Evolutionary conservation across 106 monocot species (phyloP).

Genomic region (Dioscorea dumetorum): DNA sequence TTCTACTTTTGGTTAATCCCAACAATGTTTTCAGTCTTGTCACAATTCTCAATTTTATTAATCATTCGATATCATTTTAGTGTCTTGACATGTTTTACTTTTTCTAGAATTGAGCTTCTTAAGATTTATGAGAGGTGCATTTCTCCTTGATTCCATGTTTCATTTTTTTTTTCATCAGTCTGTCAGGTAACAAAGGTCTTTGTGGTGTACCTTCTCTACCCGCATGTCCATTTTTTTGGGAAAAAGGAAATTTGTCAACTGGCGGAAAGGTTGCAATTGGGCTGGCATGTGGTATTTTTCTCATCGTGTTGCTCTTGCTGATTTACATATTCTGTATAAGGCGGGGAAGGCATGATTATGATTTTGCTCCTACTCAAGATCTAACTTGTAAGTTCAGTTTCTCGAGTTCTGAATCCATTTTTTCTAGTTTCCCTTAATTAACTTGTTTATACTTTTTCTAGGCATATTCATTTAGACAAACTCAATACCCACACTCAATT

Average conservation of each 20-base stretch:
- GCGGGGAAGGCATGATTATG: conserved; percentile 80
- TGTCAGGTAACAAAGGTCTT: conserved; percentile 91
- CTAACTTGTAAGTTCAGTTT: conserved; percentile 59
- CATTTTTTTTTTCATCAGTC: conserved; percentile 31
- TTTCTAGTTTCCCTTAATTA: too few relatives aligned
- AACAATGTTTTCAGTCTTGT: too few relatives aligned
- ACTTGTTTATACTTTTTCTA: too few relatives aligned
- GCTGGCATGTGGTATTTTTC: conserved; percentile 46
- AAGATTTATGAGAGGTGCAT: not conserved
- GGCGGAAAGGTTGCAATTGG: conserved; percentile 81
- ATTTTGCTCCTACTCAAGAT: conserved; percentile 91
- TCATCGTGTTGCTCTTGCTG: conserved; percentile 31
- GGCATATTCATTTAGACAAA: too few relatives aligned
- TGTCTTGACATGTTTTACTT: too few relatives aligned
- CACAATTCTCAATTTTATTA: too few relatives aligned
- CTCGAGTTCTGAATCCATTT: not conserved
- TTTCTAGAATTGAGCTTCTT: too few relatives aligned
- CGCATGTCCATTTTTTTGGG: conserved; percentile 83
- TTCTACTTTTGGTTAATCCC: too few relatives aligned
- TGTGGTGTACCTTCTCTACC: conserved; percentile 97
- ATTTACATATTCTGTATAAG: conserved; percentile 59
- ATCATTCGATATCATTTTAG: too few relatives aligned
- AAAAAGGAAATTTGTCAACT: conserved; percentile 55
- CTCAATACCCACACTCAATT: too few relatives aligned
- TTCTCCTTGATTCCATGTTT: not conserved